These are phyloP conservation scores for Gracilaria domingensis DNA, from an alignment of 23 red algal genomes.

Conservation along the genomic window DNA sequence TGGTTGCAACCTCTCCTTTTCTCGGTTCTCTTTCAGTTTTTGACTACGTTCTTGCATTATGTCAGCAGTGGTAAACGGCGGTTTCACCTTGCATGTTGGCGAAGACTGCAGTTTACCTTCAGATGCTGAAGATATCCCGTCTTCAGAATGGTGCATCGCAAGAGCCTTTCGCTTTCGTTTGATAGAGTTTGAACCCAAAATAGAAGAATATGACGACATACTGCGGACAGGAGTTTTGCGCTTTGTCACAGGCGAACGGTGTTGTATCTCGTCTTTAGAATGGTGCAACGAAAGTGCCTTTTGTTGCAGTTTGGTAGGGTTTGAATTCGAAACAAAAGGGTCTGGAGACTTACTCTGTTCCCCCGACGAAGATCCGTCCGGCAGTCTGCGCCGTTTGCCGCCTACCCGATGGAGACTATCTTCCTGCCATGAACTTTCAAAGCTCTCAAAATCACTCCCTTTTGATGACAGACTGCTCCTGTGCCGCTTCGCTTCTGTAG, in stretches of 20 bases:
- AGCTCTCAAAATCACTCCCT: not conserved
- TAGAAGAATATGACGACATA: not conserved
- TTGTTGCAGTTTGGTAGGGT: no score
- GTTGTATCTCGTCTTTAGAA: no score
- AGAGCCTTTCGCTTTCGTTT: not conserved
- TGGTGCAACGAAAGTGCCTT: no score
- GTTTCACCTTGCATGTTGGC: not conserved
- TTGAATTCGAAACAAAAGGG: no score
- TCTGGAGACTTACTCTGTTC: no score
- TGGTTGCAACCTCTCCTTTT: conserved; percentile 26
- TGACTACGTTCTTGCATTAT: not conserved
- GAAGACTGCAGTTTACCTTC: not conserved
- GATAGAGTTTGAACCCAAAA: not conserved
- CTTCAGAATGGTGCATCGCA: not conserved
- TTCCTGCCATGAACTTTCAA: not conserved
- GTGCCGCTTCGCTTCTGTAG: not conserved
- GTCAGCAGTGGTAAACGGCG: not conserved
- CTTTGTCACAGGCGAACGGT: not conserved
- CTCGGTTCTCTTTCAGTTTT: conserved; percentile 14
- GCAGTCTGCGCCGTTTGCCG: not conserved
- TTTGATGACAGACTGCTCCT: not conserved
- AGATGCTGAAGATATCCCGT: not conserved
- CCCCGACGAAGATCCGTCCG: not conserved
- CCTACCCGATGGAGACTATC: not conserved
- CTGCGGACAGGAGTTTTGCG: not conserved